Evolutionary conservation across 148 eudicot species (phyloP), one percentile per base, ranked within the genome.

Genomic region (Rhododendron williamsianum): DNA sequence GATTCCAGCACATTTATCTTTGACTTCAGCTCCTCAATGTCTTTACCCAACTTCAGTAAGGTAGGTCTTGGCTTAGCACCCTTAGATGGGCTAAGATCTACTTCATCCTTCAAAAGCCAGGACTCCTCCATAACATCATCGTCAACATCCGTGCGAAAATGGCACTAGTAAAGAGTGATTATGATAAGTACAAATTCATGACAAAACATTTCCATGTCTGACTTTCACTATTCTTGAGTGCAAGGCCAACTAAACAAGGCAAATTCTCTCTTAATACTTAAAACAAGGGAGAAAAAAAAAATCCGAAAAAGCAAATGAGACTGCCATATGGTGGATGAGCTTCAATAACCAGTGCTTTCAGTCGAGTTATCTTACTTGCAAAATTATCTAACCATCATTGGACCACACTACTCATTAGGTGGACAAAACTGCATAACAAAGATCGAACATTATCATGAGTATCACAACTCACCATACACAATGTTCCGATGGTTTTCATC

Each of bases 11-110:
- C 84, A 87, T 84, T 87, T 67, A 92, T 19, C 83, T 92, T 94
- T 76, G 86, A 87, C 83, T 90, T 90, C 87, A 92, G 85, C 69
- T 91, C 92, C 60, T 90, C 92, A 9, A 86, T 30, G 63, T 90
- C 90, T 63, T 89, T 86, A 69, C 35, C 73, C 83, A 88, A 71
- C 38, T 58, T 79, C 6, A 82, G 65, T 48, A 77, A 80, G 21
- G 52, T 80, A 81, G 81, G 84, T n/a, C 81, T 87, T 63, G 87
- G 73, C 73, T 86, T 89, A 65, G 84, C 81, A 63, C 71, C 74
- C 83, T 87, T 85, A 21, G 74, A 82, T 27, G 33, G 80, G 46
- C 41, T 84, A 21, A 77, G 46, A 58, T 90, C 91, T 27, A 78
- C 52, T 71, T 41, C 77, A 83, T 73, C 74, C 88, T 91, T 87